Percentiles rank a stretch among this genome's conserved stretches.
Conservation (phyloP, 176 grass and related monocot genomes). For the Oryza punctata region DNA sequence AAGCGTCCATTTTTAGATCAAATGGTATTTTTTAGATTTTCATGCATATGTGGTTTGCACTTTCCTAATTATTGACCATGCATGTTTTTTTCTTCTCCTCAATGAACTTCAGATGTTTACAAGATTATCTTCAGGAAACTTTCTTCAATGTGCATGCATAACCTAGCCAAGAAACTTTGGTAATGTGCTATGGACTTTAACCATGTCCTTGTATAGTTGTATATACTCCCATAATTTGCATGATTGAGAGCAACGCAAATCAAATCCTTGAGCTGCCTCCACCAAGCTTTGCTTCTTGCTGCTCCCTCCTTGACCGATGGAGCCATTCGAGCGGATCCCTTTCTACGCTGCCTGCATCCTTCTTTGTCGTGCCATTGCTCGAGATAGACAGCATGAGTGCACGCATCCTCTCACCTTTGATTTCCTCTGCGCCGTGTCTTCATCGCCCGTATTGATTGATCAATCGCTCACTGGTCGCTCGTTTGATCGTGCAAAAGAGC, state of each 20-base stretch:
- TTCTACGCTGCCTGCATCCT: not conserved
- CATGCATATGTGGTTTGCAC: too few relatives aligned
- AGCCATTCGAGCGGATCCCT: not conserved
- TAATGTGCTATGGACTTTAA: conserved; percentile 13
- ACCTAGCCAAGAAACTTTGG: not conserved
- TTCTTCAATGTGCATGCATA: not conserved
- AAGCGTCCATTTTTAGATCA: too few relatives aligned
- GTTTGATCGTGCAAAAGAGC: conserved; percentile 31
- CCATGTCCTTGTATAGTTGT: conserved; percentile 4
- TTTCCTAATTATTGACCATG: too few relatives aligned
- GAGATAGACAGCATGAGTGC: conserved; percentile 22
- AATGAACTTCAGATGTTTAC: not conserved
- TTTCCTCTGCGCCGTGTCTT: conserved; percentile 5
- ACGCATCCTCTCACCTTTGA: not conserved
- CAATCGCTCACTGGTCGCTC: not conserved
- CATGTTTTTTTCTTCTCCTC: not conserved
- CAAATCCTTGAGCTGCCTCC: conserved; percentile 30
- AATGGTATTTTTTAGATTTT: too few relatives aligned
- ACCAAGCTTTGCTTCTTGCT: conserved; percentile 21
- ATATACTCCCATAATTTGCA: not conserved
- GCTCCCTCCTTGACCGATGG: conserved; percentile 1
- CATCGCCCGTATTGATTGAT: conserved; percentile 37
- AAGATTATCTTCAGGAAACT: not conserved
- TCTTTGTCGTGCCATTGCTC: conserved; percentile 19
- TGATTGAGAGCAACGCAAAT: conserved; percentile 14